These are phyloP conservation scores for Hysterangium stoloniferum DNA, from an alignment of 768 basidiomycete species.

Conservation along the genomic window DNA sequence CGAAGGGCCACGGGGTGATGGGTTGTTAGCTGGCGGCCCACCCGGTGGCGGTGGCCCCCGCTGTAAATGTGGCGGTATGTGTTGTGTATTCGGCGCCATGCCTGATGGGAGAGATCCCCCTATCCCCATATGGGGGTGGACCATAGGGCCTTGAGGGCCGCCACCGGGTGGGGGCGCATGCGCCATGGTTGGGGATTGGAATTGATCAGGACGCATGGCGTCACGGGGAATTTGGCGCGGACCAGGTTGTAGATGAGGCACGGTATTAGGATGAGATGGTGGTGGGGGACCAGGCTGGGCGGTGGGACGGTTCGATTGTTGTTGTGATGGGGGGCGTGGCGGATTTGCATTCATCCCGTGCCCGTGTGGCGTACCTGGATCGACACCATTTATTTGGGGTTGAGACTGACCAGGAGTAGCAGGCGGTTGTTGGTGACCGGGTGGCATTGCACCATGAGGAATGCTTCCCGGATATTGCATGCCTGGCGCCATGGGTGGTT, in stretches of 20 bases:
- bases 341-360: constrained; percentile 3
- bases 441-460: neutral
- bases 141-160: constrained; percentile 17
- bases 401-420: constrained; percentile 12
- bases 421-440: constrained; percentile 19
- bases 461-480: constrained; percentile 5
- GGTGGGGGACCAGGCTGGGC: constrained; percentile 13
- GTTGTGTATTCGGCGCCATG: constrained; percentile 42
- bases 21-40: neutral
- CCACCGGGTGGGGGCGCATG: constrained; percentile 41
- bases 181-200: constrained; percentile 55
- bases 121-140: constrained; percentile 18
- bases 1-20: constrained; percentile 27
- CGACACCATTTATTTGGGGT: constrained; percentile 8
- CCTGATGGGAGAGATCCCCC: constrained; percentile 31
- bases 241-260: constrained; percentile 17
- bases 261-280: constrained; percentile 12
- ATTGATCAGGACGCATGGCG: constrained; percentile 22
- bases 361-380: neutral
- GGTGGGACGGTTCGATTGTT: constrained; percentile 8
- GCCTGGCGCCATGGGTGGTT: constrained; percentile 3
- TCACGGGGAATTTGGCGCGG: constrained; percentile 38
- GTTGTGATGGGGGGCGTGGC: constrained; percentile 13
- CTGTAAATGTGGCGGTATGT: constrained; percentile 36
- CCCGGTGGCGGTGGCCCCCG: constrained; percentile 15